Percentiles rank a stretch among this genome's conserved stretches.
Evolutionary conservation across 179 eudicot genomes (phyloP).

Genomic region (Monotropa hypopitys): DNA sequence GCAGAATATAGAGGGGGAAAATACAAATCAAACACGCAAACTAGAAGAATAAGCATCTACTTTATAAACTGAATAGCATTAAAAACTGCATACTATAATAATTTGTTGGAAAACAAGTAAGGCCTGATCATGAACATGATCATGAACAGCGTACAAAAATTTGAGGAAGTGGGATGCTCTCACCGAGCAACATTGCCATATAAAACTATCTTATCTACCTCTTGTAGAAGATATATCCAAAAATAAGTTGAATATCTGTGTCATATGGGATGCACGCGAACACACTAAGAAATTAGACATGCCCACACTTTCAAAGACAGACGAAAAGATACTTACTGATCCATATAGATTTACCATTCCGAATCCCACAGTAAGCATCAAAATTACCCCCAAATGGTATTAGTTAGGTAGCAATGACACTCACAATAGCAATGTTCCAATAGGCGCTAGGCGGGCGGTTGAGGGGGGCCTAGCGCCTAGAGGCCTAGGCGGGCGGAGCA

Average conservation of each 20-base stretch:
- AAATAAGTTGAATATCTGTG: not conserved
- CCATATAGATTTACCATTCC: not conserved
- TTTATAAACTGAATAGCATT: not conserved
- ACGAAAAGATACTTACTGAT: not conserved
- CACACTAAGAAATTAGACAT: not conserved
- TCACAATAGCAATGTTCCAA: not conserved
- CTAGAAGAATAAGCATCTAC: not conserved
- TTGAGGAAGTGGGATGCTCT: not conserved
- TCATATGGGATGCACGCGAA: not conserved
- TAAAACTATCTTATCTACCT: not conserved
- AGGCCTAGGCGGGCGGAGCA: too few species aligned
- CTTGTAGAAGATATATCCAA: not conserved
- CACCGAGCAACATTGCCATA: not conserved
- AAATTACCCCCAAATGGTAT: not conserved
- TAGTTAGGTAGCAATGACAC: not conserved
- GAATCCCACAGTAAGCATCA: not conserved
- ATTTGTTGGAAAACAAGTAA: not conserved
- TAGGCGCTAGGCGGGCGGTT: too few species aligned
- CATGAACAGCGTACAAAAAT: not conserved
- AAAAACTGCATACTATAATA: not conserved
- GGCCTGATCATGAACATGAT: not conserved
- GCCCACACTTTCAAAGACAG: not conserved
- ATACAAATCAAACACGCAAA: not conserved
- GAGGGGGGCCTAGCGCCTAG: too few species aligned
- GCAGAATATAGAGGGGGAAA: not conserved